Conservation (phyloP, 164 flowering plant species). For the Aristolochia fimbriata region DNA sequence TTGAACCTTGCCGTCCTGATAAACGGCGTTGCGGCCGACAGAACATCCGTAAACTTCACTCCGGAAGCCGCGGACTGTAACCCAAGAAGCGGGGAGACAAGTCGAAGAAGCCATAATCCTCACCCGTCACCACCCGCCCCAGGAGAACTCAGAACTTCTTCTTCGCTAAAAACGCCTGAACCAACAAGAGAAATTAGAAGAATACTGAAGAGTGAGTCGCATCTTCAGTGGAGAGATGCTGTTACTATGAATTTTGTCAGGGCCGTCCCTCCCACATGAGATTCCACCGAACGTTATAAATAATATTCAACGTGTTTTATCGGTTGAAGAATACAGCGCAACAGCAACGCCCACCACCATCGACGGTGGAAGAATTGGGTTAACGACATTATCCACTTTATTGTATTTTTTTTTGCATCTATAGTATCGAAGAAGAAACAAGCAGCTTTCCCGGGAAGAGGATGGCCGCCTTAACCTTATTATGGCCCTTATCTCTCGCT, state of each 20-base stretch:
- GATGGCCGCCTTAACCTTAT: no score
- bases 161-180: neutral
- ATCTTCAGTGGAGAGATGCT: constrained; percentile 15
- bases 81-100: constrained; percentile 4
- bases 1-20: constrained; percentile 4
- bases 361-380: no score
- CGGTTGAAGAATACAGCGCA: no score
- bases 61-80: constrained; percentile 9
- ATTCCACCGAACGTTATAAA: neutral
- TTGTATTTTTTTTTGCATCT: no score
- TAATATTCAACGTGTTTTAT: neutral
- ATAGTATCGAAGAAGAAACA: neutral
- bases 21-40: constrained; percentile 8
- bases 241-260: constrained; percentile 13
- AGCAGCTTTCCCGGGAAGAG: neutral
- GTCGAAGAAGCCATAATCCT: constrained; percentile 11
- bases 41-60: constrained; percentile 15
- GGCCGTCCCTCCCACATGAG: neutral
- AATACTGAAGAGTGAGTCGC: neutral
- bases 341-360: neutral
- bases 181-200: neutral
- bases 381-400: no score
- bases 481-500: neutral
- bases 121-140: neutral
- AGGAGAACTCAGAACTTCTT: neutral